Base-by-base conservation (phyloP, 2,329 filamentous ascomycete genomes). In the Aspergillus hiratsukae region DNA sequence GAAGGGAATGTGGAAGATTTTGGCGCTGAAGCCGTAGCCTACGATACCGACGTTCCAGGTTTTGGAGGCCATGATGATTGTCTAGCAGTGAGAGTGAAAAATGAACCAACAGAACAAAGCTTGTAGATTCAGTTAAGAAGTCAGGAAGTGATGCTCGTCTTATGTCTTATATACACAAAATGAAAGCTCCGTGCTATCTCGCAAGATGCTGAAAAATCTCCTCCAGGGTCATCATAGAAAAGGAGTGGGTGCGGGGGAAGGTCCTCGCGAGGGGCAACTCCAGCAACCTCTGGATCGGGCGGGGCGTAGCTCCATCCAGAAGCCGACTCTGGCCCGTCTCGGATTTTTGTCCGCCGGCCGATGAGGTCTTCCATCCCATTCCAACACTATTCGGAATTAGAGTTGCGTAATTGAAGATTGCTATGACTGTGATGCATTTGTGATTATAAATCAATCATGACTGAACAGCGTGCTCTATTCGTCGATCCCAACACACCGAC, bases 1-100 rank as follows among this genome's bases (percentile, higher is more conserved):
- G 75, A 91, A 89, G 60, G 89, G 90, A 68, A 93, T 91, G 74
- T 94, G 89, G 76, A 93, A 94, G 75, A 88, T 80, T 70, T 91
- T 92, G 73, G 90, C 89, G 55, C 80, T 83, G 67, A 85, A 71
- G 64, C 83, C 83, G 69, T 85, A 86, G 66, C 83, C 83, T 57
- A 86, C 78, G 41, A 86, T 72, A 49, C 81, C 83, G 54, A 84
- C 79, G 58, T 85, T 85, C 69, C 77, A 81, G 21, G 70, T 72
- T 66, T 78, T 79, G 55, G 72, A 62, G 37, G 74, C 61, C 76
- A 78, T 78, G 50, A 41, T 69, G 56, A 31, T 11, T 49, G 19
- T 27, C 19, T 10, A 51, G 17, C 3, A 23, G 19, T 14, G 43
- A 14, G 21, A 10, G 6, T 7, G 43, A 7, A 10, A 21, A 14